Base-by-base conservation (phyloP, 495 filamentous ascomycete genomes). In the Daldinia concentrica region DNA sequence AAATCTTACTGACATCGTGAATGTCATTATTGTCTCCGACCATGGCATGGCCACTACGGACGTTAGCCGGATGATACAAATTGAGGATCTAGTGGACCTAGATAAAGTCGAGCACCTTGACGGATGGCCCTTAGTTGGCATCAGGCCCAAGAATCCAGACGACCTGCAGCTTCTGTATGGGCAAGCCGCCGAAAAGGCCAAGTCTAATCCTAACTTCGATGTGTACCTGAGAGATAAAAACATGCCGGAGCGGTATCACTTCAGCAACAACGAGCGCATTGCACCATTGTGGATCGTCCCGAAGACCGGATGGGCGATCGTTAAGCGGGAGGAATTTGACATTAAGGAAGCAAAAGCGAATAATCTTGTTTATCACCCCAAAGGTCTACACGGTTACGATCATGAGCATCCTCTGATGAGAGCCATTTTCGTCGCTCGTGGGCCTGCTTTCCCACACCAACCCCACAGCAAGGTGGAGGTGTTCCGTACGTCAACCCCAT, bases 1-100 rank as follows among this genome's bases (percentile, higher is more conserved):
- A 26, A 97, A 98, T 74, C 82, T 98, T 15, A 97, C 94, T 0
- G 77, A 90, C 9, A 89, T 98, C 51, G 92, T 98, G 74, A 99
- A 99, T 70, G 86, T 99, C n/a, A 88, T 99, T 36, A 86, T 99
- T n/a, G 94, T 99, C 15, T 97, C 93, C 11, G 95, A 99, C 78
- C 95, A 99, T 74, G 95, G 95, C 22, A 99, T 99, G 95, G 95
- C 95, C 4, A 95, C 92, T 1, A 98, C 95, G 0, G 90, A 92
- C 37, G 88, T 85, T 0, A 84, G 89, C 17, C 88, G 95, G n/a
- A 81, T 97, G 41, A 86, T 99, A 26, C 95, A 98, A 77, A 81
- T 98, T n/a, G 95, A 99, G 68, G 93, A 98, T 76, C 74, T 97
- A 3, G 85, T 98, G 32, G 92, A 97, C 71, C 80, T 91, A 0